Evolutionary conservation across 768 basidiomycete species (phyloP).

Genomic region (Pleurotus platypus): DNA sequence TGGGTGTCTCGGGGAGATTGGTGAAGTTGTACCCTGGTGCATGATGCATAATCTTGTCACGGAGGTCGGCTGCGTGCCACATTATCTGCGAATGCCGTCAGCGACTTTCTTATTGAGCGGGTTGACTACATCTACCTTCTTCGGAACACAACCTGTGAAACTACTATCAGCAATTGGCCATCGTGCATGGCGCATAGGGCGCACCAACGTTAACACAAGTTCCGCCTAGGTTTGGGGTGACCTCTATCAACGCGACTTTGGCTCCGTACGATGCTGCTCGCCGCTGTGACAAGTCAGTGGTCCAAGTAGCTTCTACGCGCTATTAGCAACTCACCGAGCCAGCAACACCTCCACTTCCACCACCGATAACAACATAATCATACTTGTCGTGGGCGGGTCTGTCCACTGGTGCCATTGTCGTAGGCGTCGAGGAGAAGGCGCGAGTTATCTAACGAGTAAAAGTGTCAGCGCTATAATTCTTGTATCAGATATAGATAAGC

Average conservation of each 20-base stretch:
- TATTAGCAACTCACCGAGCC: slow-evolving; percentile 58
- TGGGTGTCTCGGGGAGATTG: slow-evolving; percentile 44
- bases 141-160: slow-evolving; percentile 87
- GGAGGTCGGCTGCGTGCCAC: slow-evolving; percentile 94
- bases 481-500: not conserved
- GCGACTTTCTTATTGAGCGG: slow-evolving; percentile 4
- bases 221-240: slow-evolving; percentile 73
- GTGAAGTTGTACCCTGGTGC: slow-evolving; percentile 69
- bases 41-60: slow-evolving; percentile 80
- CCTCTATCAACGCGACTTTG: slow-evolving; percentile 89
- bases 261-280: slow-evolving; percentile 90
- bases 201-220: slow-evolving; percentile 97
- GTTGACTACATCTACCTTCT: slow-evolving; percentile 59
- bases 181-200: slow-evolving; percentile 18
- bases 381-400: slow-evolving; percentile 64
- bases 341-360: slow-evolving; percentile 91
- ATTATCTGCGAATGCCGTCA: slow-evolving; percentile 65
- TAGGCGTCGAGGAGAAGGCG: slow-evolving; percentile 26
- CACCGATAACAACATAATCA: slow-evolving; percentile 87
- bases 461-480: slow-evolving; percentile 7
- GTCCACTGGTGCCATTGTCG: slow-evolving; percentile 71
- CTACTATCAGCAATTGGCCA: not conserved
- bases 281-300: slow-evolving; percentile 45
- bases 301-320: not conserved
- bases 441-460: slow-evolving; percentile 37